Conservation (phyloP, 306 rosid species). For the Cicer judaicum region DNA sequence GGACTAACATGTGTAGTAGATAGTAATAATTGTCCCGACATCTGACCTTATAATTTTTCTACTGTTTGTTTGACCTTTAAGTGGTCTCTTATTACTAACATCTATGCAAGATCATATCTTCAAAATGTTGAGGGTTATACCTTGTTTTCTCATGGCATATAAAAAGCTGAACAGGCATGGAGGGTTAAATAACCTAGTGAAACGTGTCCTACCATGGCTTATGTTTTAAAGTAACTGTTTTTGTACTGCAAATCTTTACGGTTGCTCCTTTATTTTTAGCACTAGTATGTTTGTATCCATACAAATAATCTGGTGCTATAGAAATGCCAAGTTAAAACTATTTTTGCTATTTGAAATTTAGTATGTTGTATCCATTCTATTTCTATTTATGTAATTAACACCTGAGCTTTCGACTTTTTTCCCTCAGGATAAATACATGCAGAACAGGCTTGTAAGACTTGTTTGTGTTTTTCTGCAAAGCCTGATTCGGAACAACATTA, state of each 20-base stretch:
- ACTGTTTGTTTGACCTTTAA: background rate
- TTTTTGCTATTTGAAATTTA: background rate
- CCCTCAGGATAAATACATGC: slow-evolving; percentile 97
- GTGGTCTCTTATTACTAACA: background rate
- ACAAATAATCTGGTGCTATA: background rate
- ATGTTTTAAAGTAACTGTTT: slow-evolving; percentile 17
- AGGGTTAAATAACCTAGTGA: slow-evolving; percentile 9
- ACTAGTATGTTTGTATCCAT: slow-evolving; percentile 8
- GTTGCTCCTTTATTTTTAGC: background rate
- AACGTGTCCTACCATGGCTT: slow-evolving; percentile 25
- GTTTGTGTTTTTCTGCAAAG: slow-evolving; percentile 97
- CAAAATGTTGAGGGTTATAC: slow-evolving; percentile 11
- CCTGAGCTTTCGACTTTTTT: slow-evolving; percentile 19
- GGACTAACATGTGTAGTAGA: slow-evolving; percentile 1
- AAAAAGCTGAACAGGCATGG: slow-evolving; percentile 20
- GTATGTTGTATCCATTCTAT: background rate
- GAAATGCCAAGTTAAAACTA: background rate
- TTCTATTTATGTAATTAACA: slow-evolving; percentile 19
- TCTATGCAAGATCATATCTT: slow-evolving; percentile 13
- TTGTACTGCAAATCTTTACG: background rate
- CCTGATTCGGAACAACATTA: slow-evolving; percentile 91
- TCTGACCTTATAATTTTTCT: background rate
- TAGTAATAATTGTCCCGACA: background rate
- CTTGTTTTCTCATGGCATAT: slow-evolving; percentile 10
- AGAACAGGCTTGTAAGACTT: slow-evolving; percentile 97